Base-by-base conservation (phyloP, 192 early-diverging fungal genomes). In the Backusella circina region DNA sequence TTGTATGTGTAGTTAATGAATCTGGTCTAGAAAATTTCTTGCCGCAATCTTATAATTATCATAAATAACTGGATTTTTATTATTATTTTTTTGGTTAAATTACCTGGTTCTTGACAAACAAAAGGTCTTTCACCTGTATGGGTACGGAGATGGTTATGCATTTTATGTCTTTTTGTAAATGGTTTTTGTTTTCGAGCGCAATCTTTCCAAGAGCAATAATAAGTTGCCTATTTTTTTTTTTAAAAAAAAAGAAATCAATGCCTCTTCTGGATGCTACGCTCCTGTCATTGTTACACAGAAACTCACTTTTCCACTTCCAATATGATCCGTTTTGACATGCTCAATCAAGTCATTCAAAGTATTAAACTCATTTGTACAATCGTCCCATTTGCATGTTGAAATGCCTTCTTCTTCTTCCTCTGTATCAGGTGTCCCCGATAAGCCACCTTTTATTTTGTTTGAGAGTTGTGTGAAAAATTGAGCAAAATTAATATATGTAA, bases 121-220 rank as follows among this genome's bases (percentile, higher is more conserved):
- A 91, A 93, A 1, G 93, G 93, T 54, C 88, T 86, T 78, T 94
- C 93, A 35, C 93, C 93, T 15, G 91, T 94, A 74, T 94, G 92
- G 0, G 89, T 92, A 2, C 91, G 87, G 61, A 90, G 84, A 75
- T 94, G 93, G 50, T 91, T 91, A 51, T 87, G 86, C 72, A 93
- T 85, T 70, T 93, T 91, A 67, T 92, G 91, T 16, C 90, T 85
- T 77, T 92, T 90, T 73, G 88, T 81, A 83, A 93, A 93, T 28
- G 92, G 88, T 77, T 85, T 87, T 57, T 85, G 78, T 75, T 84
- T 83, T n/a, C 85, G 80, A 47, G 80, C 77, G 61, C 86, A 87
- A 50, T 84, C 80, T 77, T 85, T 79, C 86, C 86, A 87, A 32
- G 81, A 79, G 65, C 86, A 87, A 33, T 76, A 83, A 74, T 87